Evolutionary conservation across 768 basidiomycete species (phyloP).

Genomic region (Amanita jacksonii): DNA sequence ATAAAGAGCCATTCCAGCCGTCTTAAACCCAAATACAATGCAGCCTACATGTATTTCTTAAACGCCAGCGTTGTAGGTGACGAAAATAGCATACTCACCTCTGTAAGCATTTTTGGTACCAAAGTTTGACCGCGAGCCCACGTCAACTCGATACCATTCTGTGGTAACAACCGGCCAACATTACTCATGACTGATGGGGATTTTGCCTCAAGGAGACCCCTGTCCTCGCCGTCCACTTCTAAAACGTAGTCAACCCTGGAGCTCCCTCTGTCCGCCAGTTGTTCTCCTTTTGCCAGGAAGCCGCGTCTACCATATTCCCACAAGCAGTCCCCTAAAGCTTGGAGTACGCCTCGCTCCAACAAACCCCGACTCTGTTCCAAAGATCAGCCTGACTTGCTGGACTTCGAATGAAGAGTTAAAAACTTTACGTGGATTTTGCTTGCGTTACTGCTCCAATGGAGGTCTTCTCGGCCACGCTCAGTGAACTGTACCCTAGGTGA

Average conservation of each 20-base stretch:
- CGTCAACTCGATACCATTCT: constrained; percentile 10
- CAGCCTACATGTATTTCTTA: constrained; percentile 10
- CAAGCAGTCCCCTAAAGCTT: constrained; percentile 9
- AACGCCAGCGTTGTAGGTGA: constrained; percentile 5
- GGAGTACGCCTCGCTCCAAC: constrained; percentile 5
- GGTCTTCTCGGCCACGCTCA: background rate
- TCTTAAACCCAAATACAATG: constrained; percentile 14
- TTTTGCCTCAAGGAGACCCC: constrained; percentile 12
- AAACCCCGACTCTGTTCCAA: constrained; percentile 5
- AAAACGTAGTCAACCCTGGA: constrained; percentile 13
- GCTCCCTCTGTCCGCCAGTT: constrained; percentile 8
- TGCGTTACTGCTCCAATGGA: constrained; percentile 10
- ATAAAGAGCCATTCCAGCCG: constrained; percentile 14
- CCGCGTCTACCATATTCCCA: background rate
- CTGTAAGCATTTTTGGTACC: constrained; percentile 8
- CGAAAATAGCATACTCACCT: no score
- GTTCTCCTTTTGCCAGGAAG: constrained; percentile 7
- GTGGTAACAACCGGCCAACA: constrained; percentile 7
- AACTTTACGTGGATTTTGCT: constrained; percentile 10
- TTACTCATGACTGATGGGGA: constrained; percentile 13
- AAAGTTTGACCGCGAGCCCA: constrained; percentile 9
- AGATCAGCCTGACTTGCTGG: constrained; percentile 10
- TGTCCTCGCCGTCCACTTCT: constrained; percentile 9
- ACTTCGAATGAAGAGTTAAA: constrained; percentile 8
- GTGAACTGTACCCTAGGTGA: constrained; percentile 8